Percentiles rank a stretch among this genome's conserved stretches.
Evolutionary conservation across 1,284 basidiomycete species (phyloP).

Genomic region (Entoloma clypeatum): DNA sequence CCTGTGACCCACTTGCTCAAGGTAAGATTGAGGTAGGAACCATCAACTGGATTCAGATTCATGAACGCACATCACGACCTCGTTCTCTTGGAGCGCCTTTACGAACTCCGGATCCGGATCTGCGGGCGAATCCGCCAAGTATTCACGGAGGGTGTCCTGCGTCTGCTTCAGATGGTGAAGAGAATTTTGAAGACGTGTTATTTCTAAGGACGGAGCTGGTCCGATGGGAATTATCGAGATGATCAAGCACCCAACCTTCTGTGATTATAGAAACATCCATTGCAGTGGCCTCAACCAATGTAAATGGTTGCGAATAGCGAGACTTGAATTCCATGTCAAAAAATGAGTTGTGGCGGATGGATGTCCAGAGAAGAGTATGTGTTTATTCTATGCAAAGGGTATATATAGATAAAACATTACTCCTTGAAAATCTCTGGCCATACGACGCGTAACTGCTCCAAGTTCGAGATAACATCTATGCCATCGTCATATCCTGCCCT

Average conservation of each 20-base stretch:
- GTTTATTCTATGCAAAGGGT: conserved; percentile 4
- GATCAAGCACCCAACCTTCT: conserved; percentile 49
- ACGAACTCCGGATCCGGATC: conserved; percentile 42
- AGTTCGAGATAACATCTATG: conserved; percentile 43
- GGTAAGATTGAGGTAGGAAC: conserved; percentile 1
- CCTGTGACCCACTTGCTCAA: conserved; percentile 57
- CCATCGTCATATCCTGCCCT: conserved; percentile 37
- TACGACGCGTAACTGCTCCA: conserved; percentile 62
- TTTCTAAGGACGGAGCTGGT: conserved; percentile 47
- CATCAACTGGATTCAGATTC: not conserved
- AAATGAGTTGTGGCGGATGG: not conserved
- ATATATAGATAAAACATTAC: conserved; percentile 9
- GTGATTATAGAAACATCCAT: conserved; percentile 67
- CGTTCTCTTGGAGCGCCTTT: conserved; percentile 43
- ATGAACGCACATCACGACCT: conserved; percentile 39
- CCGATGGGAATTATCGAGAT: not conserved
- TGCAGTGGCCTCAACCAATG: conserved; percentile 58
- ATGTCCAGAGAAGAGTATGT: not conserved
- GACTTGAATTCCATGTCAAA: conserved; percentile 61
- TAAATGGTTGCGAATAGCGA: conserved; percentile 72
- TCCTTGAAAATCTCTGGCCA: conserved; percentile 71
- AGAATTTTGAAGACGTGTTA: conserved; percentile 71
- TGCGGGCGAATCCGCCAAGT: conserved; percentile 39
- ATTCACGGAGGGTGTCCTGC: conserved; percentile 54
- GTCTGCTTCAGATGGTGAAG: conserved; percentile 60